phyloP scores from a whole-genome alignment of 805 yeast genomes.

The Starmerella lactis-condensi region DNA sequence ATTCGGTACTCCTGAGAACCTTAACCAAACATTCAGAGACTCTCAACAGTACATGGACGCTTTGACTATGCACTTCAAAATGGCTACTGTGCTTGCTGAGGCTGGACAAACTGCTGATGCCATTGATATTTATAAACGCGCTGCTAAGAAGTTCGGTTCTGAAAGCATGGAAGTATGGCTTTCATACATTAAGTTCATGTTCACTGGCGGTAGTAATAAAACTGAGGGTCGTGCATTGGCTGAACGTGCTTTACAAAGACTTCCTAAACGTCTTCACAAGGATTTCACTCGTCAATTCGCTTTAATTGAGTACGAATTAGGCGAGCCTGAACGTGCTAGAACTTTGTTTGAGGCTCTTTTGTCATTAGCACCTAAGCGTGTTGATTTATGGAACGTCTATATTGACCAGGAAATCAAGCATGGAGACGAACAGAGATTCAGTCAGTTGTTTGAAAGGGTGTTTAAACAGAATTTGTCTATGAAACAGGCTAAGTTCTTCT shows the following conservation, averaged over 20 bases:
- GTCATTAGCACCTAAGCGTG: conserved; percentile 75
- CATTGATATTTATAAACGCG: conserved; percentile 41
- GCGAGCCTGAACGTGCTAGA: conserved; percentile 88
- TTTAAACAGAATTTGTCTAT: conserved; percentile 44
- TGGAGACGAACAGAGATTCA: conserved; percentile 43
- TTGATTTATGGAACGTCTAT: conserved; percentile 89
- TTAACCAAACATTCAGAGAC: conserved; percentile 64
- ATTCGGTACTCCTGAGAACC: conserved; percentile 70
- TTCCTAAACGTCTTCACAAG: conserved; percentile 21
- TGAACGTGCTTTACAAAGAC: conserved; percentile 46
- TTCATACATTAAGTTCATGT: conserved; percentile 55
- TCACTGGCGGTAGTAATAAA: conserved; percentile 30
- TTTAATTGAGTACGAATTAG: conserved; percentile 57
- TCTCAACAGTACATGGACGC: conserved; percentile 88
- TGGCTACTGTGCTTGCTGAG: conserved; percentile 54
- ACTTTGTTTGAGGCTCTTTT: conserved; percentile 83
- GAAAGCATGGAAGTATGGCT: conserved; percentile 60
- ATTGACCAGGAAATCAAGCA: conserved; percentile 78
- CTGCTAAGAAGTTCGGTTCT: conserved; percentile 64
- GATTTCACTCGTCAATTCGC: conserved; percentile 79
- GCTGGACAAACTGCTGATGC: conserved; percentile 60
- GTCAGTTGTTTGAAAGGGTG: conserved; percentile 68
- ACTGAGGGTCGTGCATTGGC: conserved; percentile 44
- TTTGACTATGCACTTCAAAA: conserved; percentile 56
- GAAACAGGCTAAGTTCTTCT: conserved; percentile 88